Evolutionary conservation across 805 yeast species (phyloP).

Genomic region (Lipomyces japonicus): DNA sequence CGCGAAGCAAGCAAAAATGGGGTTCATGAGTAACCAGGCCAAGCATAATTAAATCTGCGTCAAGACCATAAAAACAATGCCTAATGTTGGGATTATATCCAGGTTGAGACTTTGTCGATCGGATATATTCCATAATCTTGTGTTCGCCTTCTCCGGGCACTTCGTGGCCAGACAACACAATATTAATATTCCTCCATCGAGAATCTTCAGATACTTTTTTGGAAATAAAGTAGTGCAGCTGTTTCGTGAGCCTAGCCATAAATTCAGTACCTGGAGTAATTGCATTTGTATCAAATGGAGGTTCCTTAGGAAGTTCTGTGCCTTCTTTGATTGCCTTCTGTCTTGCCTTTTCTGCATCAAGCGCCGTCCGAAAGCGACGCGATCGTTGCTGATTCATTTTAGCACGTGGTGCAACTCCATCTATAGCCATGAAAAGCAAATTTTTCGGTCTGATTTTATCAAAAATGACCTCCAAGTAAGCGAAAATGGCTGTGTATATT

Average conservation of each 20-base stretch:
- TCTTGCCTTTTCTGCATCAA: constrained; percentile 80
- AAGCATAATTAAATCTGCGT: constrained; percentile 92
- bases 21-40: constrained; percentile 91
- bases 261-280: constrained; percentile 97
- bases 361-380: constrained; percentile 89
- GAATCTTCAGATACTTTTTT: constrained; percentile 83
- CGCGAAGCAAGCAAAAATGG: constrained; percentile 90
- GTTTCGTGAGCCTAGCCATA: constrained; percentile 81
- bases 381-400: constrained; percentile 98
- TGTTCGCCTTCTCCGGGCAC: constrained; percentile 99
- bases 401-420: constrained; percentile 98
- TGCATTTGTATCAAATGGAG: constrained; percentile 85
- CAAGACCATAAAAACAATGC: constrained; percentile 93
- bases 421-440: constrained; percentile 92
- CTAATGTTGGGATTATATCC: constrained; percentile 75
- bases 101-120: constrained; percentile 69
- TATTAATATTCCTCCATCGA: constrained; percentile 73
- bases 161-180: constrained; percentile 86
- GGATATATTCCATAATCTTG: constrained; percentile 89
- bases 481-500: constrained; percentile 87
- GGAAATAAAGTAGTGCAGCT: constrained; percentile 81
- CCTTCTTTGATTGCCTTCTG: constrained; percentile 72
- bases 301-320: constrained; percentile 70
- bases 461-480: constrained; percentile 90
- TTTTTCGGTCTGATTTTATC: constrained; percentile 81